phyloP scores from a whole-genome alignment of 257 asterid species.

The Osmanthus fragrans region DNA sequence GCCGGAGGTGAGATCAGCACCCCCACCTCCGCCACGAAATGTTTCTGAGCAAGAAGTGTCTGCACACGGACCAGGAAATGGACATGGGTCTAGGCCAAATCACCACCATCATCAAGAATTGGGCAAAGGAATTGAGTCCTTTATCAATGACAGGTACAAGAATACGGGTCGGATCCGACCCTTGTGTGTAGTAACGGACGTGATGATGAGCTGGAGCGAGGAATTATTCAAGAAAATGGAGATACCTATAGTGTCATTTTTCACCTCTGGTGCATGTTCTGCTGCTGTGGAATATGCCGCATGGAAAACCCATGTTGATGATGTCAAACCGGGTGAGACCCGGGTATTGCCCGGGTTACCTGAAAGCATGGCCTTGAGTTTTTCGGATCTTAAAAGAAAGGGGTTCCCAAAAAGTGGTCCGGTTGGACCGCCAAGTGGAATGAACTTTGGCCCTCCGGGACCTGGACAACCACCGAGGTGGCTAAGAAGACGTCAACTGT shows the following conservation, averaged over 20 bases:
- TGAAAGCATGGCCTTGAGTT: slow-evolving; percentile 42
- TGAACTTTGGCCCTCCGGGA: slow-evolving; percentile 40
- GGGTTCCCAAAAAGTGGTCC: background rate
- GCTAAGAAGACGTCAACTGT: slow-evolving; percentile 50
- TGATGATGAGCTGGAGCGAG: slow-evolving; percentile 75
- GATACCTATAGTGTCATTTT: slow-evolving; percentile 49
- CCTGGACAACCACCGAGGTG: slow-evolving; percentile 51
- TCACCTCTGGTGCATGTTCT: slow-evolving; percentile 66
- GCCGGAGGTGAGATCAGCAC: background rate
- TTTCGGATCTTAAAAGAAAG: slow-evolving; percentile 41
- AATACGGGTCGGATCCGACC: slow-evolving; percentile 36
- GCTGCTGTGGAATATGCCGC: slow-evolving; percentile 64
- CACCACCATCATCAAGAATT: slow-evolving; percentile 30
- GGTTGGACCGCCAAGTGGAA: slow-evolving; percentile 27
- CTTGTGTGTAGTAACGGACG: slow-evolving; percentile 60
- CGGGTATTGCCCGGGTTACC: slow-evolving; percentile 49
- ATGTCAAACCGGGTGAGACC: slow-evolving; percentile 45
- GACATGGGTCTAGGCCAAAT: slow-evolving; percentile 12
- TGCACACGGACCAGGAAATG: background rate
- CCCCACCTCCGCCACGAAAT: slow-evolving; percentile 13
- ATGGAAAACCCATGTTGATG: slow-evolving; percentile 50
- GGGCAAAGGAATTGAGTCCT: slow-evolving; percentile 48
- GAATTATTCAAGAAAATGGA: slow-evolving; percentile 46
- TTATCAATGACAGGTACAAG: slow-evolving; percentile 34
- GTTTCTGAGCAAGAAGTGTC: background rate